Base-by-base conservation (phyloP, 257 asterid species). In the Primulina tabacum region DNA sequence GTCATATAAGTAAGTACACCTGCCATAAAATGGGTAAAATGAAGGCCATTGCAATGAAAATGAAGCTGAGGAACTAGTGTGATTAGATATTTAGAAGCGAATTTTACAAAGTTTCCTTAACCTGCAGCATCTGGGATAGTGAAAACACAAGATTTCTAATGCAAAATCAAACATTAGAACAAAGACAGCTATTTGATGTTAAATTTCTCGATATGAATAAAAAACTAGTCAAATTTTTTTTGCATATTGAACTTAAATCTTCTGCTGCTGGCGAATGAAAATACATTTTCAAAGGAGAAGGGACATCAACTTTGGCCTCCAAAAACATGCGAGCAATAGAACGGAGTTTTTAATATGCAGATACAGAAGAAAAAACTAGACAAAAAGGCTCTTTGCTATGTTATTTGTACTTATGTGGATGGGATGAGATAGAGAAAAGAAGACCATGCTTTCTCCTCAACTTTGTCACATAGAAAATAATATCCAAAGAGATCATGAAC, bases 1-100 rank as follows among this genome's bases (percentile, higher is more conserved):
- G 76, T 94, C 99, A 82, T 89, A 94, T 80, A 94, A 78, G 87
- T 88, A 86, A 18, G 96, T 91, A 78, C 96, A 94, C 88, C 97
- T 94, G 95, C 80, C 87, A 79, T 14, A 58, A 63, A 62, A 61
- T 21, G 71, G 56, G 53, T 62, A 38, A 7, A 65, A 52, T 66
- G 55, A 74, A 69, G 28, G 68, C 40, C 64, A 69, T 75, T 73
- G 64, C 20, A 70, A 71, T 30, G 73, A 60, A 69, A 67, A 55
- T 63, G 60, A 65, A 78, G 40, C 62, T 14, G 43, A 60, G 75
- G 26, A 67, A 60, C 71, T 62, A 50, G 37, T 64, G 38, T 14
- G 14, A 60, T 37, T 14, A 56, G 21, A 55, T 32, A 33, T 6
- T 29, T 4, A 18, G 62, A 65, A 65, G 55, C 10, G 62, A 71